These are phyloP conservation scores for Beverwykella pulmonaria DNA, from an alignment of 495 filamentous ascomycete species.

Conservation along the genomic window DNA sequence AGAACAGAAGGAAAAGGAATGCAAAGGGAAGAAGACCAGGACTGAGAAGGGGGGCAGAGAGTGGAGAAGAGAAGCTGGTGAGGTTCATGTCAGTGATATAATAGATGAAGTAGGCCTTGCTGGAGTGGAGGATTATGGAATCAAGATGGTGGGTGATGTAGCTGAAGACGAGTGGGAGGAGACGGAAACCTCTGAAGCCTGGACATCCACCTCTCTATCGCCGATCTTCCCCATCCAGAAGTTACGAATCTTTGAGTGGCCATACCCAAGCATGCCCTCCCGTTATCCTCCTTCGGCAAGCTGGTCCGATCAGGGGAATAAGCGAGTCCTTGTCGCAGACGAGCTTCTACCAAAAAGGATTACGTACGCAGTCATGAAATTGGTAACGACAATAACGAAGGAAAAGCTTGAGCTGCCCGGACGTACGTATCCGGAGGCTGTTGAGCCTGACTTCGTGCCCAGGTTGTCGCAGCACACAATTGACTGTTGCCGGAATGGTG, in stretches of 20 bases:
- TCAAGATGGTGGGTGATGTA: background rate
- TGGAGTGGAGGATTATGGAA: background rate
- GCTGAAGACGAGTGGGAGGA: background rate
- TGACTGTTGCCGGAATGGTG: constrained; percentile 16
- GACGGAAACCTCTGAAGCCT: constrained; percentile 1
- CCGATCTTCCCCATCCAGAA: constrained; percentile 11
- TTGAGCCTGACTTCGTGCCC: constrained; percentile 21
- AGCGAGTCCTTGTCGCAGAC: background rate
- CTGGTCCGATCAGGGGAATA: background rate
- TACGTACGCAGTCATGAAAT: constrained; percentile 23
- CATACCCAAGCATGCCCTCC: constrained; percentile 1
- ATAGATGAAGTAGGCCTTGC: background rate
- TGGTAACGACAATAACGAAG: constrained; percentile 16
- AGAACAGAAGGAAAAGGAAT: constrained; percentile 14
- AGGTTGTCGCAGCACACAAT: background rate
- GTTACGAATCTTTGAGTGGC: constrained; percentile 28
- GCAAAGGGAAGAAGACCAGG: background rate
- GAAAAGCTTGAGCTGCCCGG: constrained; percentile 29
- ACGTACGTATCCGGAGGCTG: background rate
- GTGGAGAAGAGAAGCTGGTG: background rate
- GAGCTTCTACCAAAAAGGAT: constrained; percentile 18
- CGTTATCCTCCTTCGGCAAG: background rate
- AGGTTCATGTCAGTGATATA: constrained; percentile 10
- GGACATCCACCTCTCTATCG: background rate
- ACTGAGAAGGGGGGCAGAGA: background rate